Conservation (phyloP, 2,329 filamentous ascomycete genomes). For the Hypocrella siamensis region DNA sequence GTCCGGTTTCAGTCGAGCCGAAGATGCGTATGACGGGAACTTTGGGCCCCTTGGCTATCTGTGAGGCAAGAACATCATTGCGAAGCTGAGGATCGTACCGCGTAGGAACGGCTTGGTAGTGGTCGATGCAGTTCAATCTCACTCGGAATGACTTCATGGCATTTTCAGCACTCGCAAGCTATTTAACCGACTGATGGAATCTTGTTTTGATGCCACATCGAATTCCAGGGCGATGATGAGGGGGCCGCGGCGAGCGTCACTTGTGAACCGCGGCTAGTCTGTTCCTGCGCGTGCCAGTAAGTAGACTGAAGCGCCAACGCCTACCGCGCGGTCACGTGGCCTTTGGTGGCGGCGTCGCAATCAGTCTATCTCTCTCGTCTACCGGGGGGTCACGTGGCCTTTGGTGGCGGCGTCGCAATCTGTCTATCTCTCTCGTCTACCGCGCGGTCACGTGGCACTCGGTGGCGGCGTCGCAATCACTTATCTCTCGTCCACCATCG, state of each 20-base stretch:
- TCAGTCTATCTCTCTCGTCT: no score
- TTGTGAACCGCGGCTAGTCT: no score
- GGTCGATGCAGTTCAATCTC: conserved; percentile 88
- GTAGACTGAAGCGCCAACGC: no score
- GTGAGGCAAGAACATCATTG: conserved; percentile 42
- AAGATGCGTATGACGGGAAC: conserved; percentile 84
- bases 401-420: no score
- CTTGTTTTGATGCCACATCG: no score
- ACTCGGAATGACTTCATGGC: conserved; percentile 64
- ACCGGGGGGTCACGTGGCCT: conserved; percentile 14
- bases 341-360: no score
- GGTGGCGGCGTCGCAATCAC: conserved; percentile 1
- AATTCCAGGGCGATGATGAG: no score
- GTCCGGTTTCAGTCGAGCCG: conserved; percentile 82
- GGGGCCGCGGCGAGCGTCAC: no score
- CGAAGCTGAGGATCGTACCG: conserved; percentile 68
- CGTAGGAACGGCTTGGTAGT: conserved; percentile 72
- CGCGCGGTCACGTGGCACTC: conserved; percentile 15
- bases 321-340: neutral
- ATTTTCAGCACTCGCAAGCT: conserved; percentile 8
- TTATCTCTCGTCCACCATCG: neutral
- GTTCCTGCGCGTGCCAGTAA: no score
- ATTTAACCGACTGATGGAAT: no score
- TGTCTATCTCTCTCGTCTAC: neutral
- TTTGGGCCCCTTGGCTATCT: conserved; percentile 48